phyloP scores from a whole-genome alignment of 306 rosid genomes.

The Begonia masoniana region DNA sequence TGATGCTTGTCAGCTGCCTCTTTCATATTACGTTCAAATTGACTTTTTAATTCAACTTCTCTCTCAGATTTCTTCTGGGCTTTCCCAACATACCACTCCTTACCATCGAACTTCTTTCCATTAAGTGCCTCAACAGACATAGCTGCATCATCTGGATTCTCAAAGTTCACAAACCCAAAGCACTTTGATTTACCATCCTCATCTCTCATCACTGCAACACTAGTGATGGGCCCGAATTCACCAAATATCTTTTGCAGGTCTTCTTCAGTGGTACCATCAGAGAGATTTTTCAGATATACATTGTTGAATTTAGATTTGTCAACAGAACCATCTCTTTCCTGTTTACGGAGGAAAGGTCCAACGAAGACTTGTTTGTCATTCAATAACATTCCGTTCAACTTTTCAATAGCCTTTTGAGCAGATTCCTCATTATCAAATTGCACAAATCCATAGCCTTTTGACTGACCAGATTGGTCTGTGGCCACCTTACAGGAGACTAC shows the following conservation, averaged over 20 bases:
- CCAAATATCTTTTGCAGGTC: constrained; percentile 18
- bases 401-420: constrained; percentile 18
- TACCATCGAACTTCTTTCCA: constrained; percentile 22
- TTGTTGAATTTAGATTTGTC: constrained; percentile 25
- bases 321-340: constrained; percentile 17
- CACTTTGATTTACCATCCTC: constrained; percentile 25
- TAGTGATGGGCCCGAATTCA: constrained; percentile 21
- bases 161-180: constrained; percentile 33
- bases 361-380: constrained; percentile 31
- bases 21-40: constrained; percentile 22
- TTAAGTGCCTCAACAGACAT: constrained; percentile 18
- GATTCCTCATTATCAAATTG: constrained; percentile 24
- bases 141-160: constrained; percentile 22
- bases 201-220: constrained; percentile 28
- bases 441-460: constrained; percentile 31
- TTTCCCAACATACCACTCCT: constrained; percentile 26
- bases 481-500: constrained; percentile 25
- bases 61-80: constrained; percentile 27
- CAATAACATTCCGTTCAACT: constrained; percentile 22
- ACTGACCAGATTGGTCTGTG: constrained; percentile 22
- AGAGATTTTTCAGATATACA: constrained; percentile 20
- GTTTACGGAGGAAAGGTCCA: constrained; percentile 24
- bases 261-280: constrained; percentile 19
- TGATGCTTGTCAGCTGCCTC: constrained; percentile 22
- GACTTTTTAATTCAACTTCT: constrained; percentile 22